Percentiles rank a stretch among this genome's conserved stretches.
These are phyloP conservation scores for Theobroma grandiflorum DNA, from an alignment of 441 rosid genomes.

Conservation along the genomic window DNA sequence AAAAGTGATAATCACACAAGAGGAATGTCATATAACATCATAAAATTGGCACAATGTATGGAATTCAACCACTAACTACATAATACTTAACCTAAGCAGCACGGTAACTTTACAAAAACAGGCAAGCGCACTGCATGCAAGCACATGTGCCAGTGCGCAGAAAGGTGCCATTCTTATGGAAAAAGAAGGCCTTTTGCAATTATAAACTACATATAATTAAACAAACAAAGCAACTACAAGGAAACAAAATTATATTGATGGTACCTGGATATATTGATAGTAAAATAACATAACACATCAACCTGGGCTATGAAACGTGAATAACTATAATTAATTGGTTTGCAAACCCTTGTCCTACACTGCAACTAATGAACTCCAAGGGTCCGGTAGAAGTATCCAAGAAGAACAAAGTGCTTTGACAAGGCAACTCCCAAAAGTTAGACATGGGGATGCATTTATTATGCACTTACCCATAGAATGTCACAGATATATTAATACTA, in stretches of 20 bases:
- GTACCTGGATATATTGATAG: neutral
- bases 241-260: neutral
- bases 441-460: neutral
- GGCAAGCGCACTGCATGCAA: neutral
- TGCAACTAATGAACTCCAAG: neutral
- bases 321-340: neutral
- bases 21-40: constrained; percentile 32
- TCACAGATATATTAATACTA: neutral
- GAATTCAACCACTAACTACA: neutral
- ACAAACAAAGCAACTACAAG: neutral
- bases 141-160: neutral
- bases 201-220: neutral
- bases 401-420: neutral
- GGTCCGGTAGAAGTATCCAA: neutral
- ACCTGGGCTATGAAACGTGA: neutral
- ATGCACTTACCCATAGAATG: neutral
- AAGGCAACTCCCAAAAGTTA: neutral
- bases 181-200: neutral
- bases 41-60: constrained; percentile 13
- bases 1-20: constrained; percentile 35
- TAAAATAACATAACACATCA: neutral
- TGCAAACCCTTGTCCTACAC: neutral
- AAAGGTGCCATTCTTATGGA: neutral
- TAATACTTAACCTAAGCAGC: neutral
- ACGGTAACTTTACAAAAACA: neutral